A percentile compares a stretch with the other conserved stretches of the same genome.
These are phyloP conservation scores for Solanum chilense DNA, from an alignment of 257 asterid genomes.

Conservation along the genomic window DNA sequence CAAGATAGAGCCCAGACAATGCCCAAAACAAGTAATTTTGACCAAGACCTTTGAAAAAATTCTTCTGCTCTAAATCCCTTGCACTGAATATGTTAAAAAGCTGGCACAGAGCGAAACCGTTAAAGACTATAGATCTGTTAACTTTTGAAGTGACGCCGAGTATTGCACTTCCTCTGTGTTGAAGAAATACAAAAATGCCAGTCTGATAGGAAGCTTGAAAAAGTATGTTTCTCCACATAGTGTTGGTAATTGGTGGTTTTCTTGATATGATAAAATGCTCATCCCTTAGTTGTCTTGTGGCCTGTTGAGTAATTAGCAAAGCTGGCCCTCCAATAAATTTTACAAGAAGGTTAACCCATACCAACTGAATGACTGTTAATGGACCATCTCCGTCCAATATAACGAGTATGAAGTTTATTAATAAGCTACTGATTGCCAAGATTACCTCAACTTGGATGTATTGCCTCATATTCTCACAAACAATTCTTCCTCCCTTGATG, in stretches of 20 bases:
- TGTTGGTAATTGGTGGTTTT: slow-evolving; percentile 3
- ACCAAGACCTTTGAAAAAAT: not conserved
- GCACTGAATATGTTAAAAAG: not conserved
- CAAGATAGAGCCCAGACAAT: not conserved
- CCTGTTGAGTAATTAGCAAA: not conserved
- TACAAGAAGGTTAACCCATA: slow-evolving; percentile 21
- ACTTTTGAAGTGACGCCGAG: not conserved
- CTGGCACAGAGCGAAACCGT: not conserved
- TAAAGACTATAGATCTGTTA: slow-evolving; percentile 5
- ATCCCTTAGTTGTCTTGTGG: not conserved
- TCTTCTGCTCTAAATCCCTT: not conserved
- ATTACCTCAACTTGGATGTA: slow-evolving; percentile 17
- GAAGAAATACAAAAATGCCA: slow-evolving; percentile 8
- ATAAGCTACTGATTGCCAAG: not conserved
- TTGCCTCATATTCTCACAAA: slow-evolving; percentile 10
- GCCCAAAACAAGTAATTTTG: not conserved
- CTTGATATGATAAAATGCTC: not conserved
- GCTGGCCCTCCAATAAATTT: slow-evolving; percentile 19
- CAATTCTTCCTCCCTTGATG: slow-evolving; percentile 11
- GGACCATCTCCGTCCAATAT: slow-evolving; percentile 10
- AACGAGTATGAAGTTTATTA: slow-evolving; percentile 8
- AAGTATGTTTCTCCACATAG: slow-evolving; percentile 19
- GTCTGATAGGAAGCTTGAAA: slow-evolving; percentile 22
- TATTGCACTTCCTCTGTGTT: slow-evolving; percentile 6
- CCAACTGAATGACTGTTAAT: slow-evolving; percentile 8